phyloP scores from a whole-genome alignment of 1,284 basidiomycete species.

The Cutaneotrichosporon sp. region DNA sequence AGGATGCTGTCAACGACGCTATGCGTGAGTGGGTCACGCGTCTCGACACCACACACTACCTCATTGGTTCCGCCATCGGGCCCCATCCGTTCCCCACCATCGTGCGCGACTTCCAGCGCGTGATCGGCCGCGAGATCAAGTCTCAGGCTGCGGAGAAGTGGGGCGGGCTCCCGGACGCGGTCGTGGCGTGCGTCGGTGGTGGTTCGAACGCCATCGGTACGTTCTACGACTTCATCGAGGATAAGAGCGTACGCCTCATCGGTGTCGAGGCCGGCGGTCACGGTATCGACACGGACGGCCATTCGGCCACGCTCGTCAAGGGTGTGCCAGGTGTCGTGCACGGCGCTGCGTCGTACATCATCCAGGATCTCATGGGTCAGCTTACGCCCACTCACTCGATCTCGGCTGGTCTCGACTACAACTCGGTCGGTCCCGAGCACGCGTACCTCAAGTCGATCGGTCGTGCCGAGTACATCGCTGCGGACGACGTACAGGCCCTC shows the following conservation, averaged over 20 bases:
- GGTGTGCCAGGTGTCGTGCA: conserved; percentile 94
- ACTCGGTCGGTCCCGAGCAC: conserved; percentile 89
- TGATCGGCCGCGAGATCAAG: conserved; percentile 96
- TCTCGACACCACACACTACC: conserved; percentile 88
- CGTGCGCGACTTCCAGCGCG: conserved; percentile 94
- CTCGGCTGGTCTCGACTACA: conserved; percentile 67
- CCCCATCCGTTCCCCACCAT: conserved; percentile 99
- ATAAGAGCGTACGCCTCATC: conserved; percentile 75
- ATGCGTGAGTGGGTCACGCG: conserved; percentile 99
- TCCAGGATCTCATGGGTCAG: conserved; percentile 85
- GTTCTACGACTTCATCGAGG: conserved; percentile 90
- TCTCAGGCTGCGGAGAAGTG: conserved; percentile 70
- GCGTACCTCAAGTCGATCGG: conserved; percentile 93
- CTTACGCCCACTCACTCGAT: conserved; percentile 97
- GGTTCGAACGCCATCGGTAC: conserved; percentile 97
- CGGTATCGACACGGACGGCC: conserved; percentile 79
- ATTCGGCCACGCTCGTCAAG: conserved; percentile 88
- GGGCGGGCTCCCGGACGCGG: conserved; percentile 86
- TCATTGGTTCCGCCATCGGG: conserved; percentile 95
- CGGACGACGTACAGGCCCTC: conserved; percentile 90
- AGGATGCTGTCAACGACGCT: conserved; percentile 97
- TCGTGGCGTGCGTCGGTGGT: conserved; percentile 96
- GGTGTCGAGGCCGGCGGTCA: conserved; percentile 97
- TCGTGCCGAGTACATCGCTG: conserved; percentile 86
- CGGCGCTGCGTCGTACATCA: conserved; percentile 87